phyloP scores from a whole-genome alignment of 306 rosid genomes.

The Hippophae tibetana region DNA sequence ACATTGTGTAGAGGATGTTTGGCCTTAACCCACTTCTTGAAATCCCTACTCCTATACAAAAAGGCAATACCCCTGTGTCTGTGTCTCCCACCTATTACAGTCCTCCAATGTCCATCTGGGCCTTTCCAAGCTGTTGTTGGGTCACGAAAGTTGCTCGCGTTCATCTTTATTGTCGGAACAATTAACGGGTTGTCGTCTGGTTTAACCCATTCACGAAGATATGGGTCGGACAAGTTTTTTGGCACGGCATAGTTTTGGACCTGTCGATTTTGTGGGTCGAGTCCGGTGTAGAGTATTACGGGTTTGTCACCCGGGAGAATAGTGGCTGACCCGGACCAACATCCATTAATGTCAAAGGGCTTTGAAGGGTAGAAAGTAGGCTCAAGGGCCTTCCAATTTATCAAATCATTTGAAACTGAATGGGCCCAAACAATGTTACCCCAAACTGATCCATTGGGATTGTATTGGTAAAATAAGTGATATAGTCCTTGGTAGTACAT shows the following conservation, averaged over 20 bases:
- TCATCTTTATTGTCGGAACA: conserved; percentile 16
- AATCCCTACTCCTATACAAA: conserved; percentile 54
- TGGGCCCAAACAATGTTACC: conserved; percentile 96
- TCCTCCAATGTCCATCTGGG: conserved; percentile 53
- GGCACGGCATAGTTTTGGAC: conserved; percentile 73
- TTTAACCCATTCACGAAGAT: conserved; percentile 51
- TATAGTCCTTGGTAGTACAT: conserved; percentile 70
- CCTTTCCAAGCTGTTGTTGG: conserved; percentile 66
- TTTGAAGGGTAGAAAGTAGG: conserved; percentile 56
- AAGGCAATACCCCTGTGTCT: conserved; percentile 43
- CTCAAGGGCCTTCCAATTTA: conserved; percentile 60
- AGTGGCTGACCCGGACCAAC: conserved; percentile 90
- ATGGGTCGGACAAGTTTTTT: conserved; percentile 43
- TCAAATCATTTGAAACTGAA: conserved; percentile 60
- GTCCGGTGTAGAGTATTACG: conserved; percentile 58
- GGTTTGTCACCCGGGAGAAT: conserved; percentile 58
- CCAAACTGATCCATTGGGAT: conserved; percentile 86
- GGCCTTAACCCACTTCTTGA: conserved; percentile 45
- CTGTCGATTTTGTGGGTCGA: conserved; percentile 35
- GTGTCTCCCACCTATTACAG: conserved; percentile 46
- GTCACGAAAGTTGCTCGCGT: conserved; percentile 55
- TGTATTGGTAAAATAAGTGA: conserved; percentile 78
- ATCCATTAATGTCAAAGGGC: conserved; percentile 65
- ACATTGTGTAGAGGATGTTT: conserved; percentile 63
- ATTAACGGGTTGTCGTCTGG: conserved; percentile 53